Evolutionary conservation across 176 grass and related monocot species (phyloP).

Genomic region (Avena insularis): DNA sequence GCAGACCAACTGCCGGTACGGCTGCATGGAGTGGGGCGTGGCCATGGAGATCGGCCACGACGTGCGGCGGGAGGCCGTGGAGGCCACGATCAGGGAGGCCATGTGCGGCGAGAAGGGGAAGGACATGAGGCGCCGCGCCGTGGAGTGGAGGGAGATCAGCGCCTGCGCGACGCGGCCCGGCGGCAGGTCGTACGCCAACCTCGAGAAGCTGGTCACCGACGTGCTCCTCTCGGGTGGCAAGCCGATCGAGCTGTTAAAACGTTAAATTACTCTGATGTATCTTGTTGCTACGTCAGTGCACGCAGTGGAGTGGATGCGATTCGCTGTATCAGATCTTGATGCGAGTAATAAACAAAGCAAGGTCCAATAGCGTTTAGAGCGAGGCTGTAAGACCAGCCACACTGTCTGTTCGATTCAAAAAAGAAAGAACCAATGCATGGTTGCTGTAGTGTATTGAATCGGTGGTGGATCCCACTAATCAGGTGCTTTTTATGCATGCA

Average conservation of each 20-base stretch:
- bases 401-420: no score
- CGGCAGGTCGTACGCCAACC: constrained; percentile 40
- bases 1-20: constrained; percentile 57
- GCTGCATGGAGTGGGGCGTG: constrained; percentile 51
- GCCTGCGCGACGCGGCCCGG: constrained; percentile 22
- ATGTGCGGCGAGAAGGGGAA: constrained; percentile 48
- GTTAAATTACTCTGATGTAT: neutral
- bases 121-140: constrained; percentile 43
- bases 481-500: no score
- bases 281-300: neutral
- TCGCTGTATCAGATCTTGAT: neutral
- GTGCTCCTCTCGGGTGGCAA: constrained; percentile 45
- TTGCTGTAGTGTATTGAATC: no score
- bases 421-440: no score
- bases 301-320: neutral
- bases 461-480: no score
- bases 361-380: no score
- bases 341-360: no score
- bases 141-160: constrained; percentile 42
- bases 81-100: constrained; percentile 49
- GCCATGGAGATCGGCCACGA: constrained; percentile 55
- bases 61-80: constrained; percentile 48
- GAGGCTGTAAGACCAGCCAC: no score
- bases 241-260: neutral
- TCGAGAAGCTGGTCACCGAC: constrained; percentile 46